These are phyloP conservation scores for Isatis tinctoria DNA, from an alignment of 345 rosid genomes.

Conservation along the genomic window DNA sequence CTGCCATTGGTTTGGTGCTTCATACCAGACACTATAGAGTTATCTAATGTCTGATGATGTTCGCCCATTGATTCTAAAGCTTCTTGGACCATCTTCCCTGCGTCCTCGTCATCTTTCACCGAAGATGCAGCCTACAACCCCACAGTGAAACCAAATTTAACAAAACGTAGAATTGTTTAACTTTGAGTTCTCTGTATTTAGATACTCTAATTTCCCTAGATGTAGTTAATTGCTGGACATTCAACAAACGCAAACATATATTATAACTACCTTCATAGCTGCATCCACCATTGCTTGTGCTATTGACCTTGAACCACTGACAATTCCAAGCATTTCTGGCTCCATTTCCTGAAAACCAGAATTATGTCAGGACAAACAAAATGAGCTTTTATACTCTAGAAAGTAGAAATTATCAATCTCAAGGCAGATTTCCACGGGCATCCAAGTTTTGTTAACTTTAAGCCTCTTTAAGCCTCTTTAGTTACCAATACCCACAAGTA, in stretches of 20 bases:
- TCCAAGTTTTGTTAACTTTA: background rate
- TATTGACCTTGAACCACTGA: conserved; percentile 56
- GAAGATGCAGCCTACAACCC: conserved; percentile 61
- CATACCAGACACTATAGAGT: conserved; percentile 10
- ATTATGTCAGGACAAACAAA: conserved; percentile 22
- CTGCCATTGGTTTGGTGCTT: conserved; percentile 26
- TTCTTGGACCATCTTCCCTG: conserved; percentile 47
- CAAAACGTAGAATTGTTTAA: background rate
- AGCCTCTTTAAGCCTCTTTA: background rate
- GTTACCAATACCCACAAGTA: conserved; percentile 5
- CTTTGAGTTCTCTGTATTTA: conserved; percentile 1
- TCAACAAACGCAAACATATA: background rate
- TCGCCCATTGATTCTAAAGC: conserved; percentile 47
- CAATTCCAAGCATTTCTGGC: conserved; percentile 56
- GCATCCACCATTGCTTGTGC: conserved; percentile 82
- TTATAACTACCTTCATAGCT: conserved; percentile 69
- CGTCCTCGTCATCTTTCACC: conserved; percentile 59
- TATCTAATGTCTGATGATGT: conserved; percentile 34
- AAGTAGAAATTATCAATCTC: background rate
- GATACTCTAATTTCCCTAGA: background rate
- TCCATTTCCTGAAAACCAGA: conserved; percentile 50
- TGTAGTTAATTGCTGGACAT: background rate
- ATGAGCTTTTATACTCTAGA: background rate
- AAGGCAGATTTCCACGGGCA: conserved; percentile 12
- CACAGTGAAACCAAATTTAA: background rate